Evolutionary conservation across 495 filamentous ascomycete genomes (phyloP).

Genomic region (Chaetomium tenue): DNA sequence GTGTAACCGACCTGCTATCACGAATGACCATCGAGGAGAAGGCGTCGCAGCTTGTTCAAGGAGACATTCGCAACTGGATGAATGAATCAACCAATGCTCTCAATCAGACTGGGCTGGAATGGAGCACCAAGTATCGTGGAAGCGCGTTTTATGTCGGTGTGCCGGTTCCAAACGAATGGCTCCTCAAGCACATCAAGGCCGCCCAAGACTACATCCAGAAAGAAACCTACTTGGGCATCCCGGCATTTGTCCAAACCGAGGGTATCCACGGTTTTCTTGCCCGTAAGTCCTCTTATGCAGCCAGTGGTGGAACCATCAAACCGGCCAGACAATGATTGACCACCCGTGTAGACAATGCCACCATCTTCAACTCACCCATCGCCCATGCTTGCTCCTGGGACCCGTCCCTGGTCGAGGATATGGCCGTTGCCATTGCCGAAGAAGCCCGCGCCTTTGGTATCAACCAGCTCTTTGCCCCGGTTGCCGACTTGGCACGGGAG

Average conservation of each 20-base stretch:
- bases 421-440: slow-evolving; percentile 59
- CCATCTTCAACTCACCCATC: slow-evolving; percentile 74
- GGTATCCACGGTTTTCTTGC: slow-evolving; percentile 66
- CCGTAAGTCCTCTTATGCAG: background rate
- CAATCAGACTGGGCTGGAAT: slow-evolving; percentile 62
- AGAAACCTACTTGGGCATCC: slow-evolving; percentile 64
- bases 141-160: slow-evolving; percentile 66
- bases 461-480: slow-evolving; percentile 67
- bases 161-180: slow-evolving; percentile 56
- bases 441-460: slow-evolving; percentile 63
- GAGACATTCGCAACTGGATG: slow-evolving; percentile 71
- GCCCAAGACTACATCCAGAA: slow-evolving; percentile 64
- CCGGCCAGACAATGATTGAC: background rate
- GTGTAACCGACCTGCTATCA: slow-evolving; percentile 62
- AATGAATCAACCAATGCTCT: slow-evolving; percentile 56
- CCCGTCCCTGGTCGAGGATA: slow-evolving; percentile 56
- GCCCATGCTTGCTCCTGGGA: slow-evolving; percentile 67
- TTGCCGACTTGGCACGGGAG: slow-evolving; percentile 66
- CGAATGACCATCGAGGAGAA: slow-evolving; percentile 72
- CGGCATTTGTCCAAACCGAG: slow-evolving; percentile 68
- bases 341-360: slow-evolving; percentile 54
- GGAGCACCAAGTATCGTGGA: slow-evolving; percentile 61
- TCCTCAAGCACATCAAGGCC: slow-evolving; percentile 56
- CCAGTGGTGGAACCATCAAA: no score
- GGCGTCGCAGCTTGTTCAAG: slow-evolving; percentile 63